Percentiles rank a stretch among this genome's conserved stretches.
phyloP scores from a whole-genome alignment of 805 yeast species.

The Spathaspora gorwiae region DNA sequence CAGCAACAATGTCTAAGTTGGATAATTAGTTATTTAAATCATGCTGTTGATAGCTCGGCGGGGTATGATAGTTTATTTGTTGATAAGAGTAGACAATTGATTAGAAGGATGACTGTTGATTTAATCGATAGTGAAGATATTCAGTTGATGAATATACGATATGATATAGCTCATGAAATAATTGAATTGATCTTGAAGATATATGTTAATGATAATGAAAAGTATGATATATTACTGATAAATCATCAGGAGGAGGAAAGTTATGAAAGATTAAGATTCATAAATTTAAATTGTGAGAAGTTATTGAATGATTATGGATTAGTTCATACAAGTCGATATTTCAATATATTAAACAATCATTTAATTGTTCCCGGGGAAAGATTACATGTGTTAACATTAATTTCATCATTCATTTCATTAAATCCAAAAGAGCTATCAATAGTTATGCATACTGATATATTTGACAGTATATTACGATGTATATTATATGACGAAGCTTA shows the following conservation, averaged over 20 bases:
- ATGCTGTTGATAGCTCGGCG: slow-evolving; percentile 60
- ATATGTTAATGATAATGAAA: slow-evolving; percentile 15
- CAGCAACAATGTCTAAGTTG: slow-evolving; percentile 39
- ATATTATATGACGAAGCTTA: slow-evolving; percentile 36
- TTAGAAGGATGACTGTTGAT: slow-evolving; percentile 16
- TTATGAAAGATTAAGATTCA: slow-evolving; percentile 48
- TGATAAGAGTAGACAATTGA: slow-evolving; percentile 23
- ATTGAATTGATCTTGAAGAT: slow-evolving; percentile 22
- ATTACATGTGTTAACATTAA: slow-evolving; percentile 32
- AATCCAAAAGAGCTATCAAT: too few relatives aligned
- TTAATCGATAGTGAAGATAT: slow-evolving; percentile 17
- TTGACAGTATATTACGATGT: slow-evolving; percentile 33
- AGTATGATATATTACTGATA: slow-evolving; percentile 11
- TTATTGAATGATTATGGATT: slow-evolving; percentile 41
- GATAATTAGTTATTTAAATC: slow-evolving; percentile 44
- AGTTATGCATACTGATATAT: slow-evolving; percentile 22
- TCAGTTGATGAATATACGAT: slow-evolving; percentile 14
- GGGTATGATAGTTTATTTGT: slow-evolving; percentile 33
- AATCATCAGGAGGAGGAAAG: slow-evolving; percentile 24
- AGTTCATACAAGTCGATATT: slow-evolving; percentile 31
- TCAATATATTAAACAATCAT: slow-evolving; percentile 30
- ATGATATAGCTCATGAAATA: slow-evolving; percentile 16
- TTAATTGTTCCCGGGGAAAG: slow-evolving; percentile 31
- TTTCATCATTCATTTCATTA: slow-evolving; percentile 28
- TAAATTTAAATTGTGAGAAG: slow-evolving; percentile 38